Evolutionary conservation across 202 grass and related monocot genomes (phyloP).

Genomic region (Eragrostis tef): DNA sequence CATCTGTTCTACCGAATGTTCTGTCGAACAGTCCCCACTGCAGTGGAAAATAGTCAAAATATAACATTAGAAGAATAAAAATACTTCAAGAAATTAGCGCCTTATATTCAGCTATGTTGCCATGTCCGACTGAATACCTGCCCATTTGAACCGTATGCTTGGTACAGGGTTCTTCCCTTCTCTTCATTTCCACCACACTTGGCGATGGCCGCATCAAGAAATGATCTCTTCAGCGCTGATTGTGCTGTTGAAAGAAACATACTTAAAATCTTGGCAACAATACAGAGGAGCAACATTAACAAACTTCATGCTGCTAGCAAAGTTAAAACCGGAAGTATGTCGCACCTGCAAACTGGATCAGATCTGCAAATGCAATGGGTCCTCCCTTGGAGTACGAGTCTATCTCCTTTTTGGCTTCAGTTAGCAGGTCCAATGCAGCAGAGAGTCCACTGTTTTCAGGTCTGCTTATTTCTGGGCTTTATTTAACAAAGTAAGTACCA

Average conservation of each 20-base stretch:
- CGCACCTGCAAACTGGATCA: slow-evolving; percentile 77
- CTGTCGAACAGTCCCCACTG: slow-evolving; percentile 95
- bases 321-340: background rate
- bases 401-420: slow-evolving; percentile 80
- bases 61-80: background rate
- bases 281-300: background rate
- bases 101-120: background rate
- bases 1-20: slow-evolving; percentile 71
- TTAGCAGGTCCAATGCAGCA: slow-evolving; percentile 68
- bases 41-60: background rate
- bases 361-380: slow-evolving; percentile 82
- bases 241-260: slow-evolving; percentile 70
- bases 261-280: background rate
- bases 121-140: slow-evolving; percentile 56
- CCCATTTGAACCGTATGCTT: slow-evolving; percentile 89
- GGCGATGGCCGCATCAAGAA: slow-evolving; percentile 79
- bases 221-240: slow-evolving; percentile 80
- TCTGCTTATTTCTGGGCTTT: slow-evolving; percentile 91
- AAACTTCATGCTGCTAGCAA: background rate
- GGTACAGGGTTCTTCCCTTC: slow-evolving; percentile 86
- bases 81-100: background rate
- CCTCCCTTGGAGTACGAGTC: slow-evolving; percentile 89
- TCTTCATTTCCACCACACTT: slow-evolving; percentile 93
- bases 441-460: slow-evolving; percentile 88
- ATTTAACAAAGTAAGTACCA: slow-evolving; percentile 47